Conservation (phyloP, 306 rosid genomes). For the Vicia villosa region DNA sequence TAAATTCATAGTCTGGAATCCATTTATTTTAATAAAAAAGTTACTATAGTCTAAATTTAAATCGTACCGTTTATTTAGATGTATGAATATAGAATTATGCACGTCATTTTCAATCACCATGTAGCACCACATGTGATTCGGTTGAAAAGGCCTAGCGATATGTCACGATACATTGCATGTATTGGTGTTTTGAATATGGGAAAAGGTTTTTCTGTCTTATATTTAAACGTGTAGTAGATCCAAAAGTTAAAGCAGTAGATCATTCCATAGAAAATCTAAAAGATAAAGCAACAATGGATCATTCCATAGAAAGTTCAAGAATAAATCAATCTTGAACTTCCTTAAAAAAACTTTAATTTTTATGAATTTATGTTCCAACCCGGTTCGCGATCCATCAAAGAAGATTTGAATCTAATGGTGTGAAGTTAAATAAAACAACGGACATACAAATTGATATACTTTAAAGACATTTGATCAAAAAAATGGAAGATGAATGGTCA, state of each 20-base stretch:
- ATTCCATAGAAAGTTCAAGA: no score
- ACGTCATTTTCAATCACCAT: slow-evolving; percentile 37
- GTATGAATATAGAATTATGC: not conserved
- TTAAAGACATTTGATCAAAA: no score
- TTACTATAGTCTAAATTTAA: not conserved
- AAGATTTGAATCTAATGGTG: no score
- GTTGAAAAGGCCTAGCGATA: slow-evolving; percentile 34
- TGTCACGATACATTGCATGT: slow-evolving; percentile 34
- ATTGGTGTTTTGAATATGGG: slow-evolving; percentile 30
- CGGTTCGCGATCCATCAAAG: no score
- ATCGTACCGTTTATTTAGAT: not conserved
- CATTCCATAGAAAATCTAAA: not conserved
- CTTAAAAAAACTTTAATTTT: no score
- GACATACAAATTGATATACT: no score
- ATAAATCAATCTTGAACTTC: no score
- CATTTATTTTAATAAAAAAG: no score
- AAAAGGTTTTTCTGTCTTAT: not conserved
- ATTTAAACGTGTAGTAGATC: not conserved
- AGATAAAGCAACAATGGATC: not conserved
- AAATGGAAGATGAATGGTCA: no score
- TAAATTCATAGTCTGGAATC: no score
- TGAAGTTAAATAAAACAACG: no score
- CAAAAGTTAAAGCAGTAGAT: not conserved
- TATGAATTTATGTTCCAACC: no score
- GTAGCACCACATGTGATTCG: slow-evolving; percentile 41